These are phyloP conservation scores for Alternaria triticina DNA, from an alignment of 2,329 filamentous ascomycete genomes.

Conservation along the genomic window DNA sequence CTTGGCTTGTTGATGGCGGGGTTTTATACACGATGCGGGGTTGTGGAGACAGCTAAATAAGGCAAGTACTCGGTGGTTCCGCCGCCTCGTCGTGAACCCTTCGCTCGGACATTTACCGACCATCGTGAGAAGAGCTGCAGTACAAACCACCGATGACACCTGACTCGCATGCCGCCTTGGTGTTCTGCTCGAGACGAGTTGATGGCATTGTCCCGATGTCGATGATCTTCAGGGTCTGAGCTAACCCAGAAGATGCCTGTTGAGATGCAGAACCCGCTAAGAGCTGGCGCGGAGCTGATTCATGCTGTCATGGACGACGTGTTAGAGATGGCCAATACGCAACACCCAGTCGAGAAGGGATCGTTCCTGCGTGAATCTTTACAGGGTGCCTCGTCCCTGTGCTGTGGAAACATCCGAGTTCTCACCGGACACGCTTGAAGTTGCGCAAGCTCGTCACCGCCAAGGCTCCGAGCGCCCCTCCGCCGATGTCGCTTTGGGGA, in stretches of 20 bases:
- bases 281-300: conserved; percentile 5
- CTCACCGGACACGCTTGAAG: neutral
- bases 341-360: neutral
- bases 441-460: neutral
- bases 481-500: neutral
- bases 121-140: neutral
- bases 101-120: conserved; percentile 8
- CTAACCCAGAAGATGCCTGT: conserved; percentile 4
- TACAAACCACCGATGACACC: neutral
- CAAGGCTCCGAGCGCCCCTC: neutral
- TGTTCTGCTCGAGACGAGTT: neutral
- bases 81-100: conserved; percentile 12
- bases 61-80: conserved; percentile 22
- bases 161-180: neutral
- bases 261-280: neutral
- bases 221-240: conserved; percentile 14
- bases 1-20: conserved; percentile 24
- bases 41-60: conserved; percentile 22
- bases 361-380: neutral
- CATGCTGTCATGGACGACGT: neutral
- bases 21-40: conserved; percentile 24
- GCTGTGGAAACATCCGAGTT: neutral
- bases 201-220: conserved; percentile 1
- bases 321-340: neutral
- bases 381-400: neutral